phyloP scores from a whole-genome alignment of 169 alveolate species.

The Eimeria acervulina region DNA sequence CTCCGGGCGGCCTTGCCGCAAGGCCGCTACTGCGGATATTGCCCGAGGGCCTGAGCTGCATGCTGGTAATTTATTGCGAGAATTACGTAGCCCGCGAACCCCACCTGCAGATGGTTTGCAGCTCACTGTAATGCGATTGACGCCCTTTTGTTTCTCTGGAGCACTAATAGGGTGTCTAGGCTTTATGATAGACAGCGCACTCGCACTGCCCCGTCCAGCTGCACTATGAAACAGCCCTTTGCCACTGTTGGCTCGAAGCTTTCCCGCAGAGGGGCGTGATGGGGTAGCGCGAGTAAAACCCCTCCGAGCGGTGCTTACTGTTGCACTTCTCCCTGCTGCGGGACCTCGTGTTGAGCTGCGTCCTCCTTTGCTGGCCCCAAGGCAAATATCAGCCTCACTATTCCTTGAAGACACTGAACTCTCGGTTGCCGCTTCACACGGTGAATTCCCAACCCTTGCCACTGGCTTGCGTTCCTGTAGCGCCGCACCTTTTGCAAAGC shows the following conservation, averaged over 20 bases:
- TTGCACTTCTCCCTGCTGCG: not conserved
- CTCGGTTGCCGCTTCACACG: not conserved
- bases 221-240: conserved; percentile 8
- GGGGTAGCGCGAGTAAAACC: conserved; percentile 1
- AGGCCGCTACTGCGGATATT: not conserved
- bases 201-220: conserved; percentile 31
- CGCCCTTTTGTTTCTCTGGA: not conserved
- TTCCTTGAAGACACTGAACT: not conserved
- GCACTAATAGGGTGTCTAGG: not conserved
- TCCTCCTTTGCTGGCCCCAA: conserved; percentile 24
- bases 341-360: conserved; percentile 15
- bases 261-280: conserved; percentile 41
- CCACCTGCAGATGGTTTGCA: conserved; percentile 1
- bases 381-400: not conserved
- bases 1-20: conserved; percentile 22
- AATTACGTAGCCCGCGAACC: conserved; percentile 25
- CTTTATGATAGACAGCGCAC: conserved; percentile 27
- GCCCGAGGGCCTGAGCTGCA: conserved; percentile 29
- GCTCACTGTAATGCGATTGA: conserved; percentile 7
- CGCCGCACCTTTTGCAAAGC: not conserved
- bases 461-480: not conserved
- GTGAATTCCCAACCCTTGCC: not conserved
- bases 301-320: conserved; percentile 15
- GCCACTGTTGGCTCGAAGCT: conserved; percentile 16
- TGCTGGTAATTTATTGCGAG: conserved; percentile 26